Base-by-base conservation (phyloP, 2,329 filamentous ascomycete species). In the Fusarium nematophilum region DNA sequence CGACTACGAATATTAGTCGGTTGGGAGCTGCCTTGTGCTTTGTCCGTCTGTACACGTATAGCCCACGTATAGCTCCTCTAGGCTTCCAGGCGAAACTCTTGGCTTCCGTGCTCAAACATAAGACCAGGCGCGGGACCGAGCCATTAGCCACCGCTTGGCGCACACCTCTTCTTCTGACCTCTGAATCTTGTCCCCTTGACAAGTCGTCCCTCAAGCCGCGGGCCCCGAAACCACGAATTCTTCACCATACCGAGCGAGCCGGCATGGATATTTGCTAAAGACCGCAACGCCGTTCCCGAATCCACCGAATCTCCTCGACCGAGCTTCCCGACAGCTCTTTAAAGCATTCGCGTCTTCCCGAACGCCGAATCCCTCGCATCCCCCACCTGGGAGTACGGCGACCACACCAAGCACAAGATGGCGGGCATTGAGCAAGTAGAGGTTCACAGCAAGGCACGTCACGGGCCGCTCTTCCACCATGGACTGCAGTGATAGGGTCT, bases 391-490 rank as follows among this genome's bases (percentile, higher is more conserved):
- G 45, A 40, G n/a, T 42, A 47, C 49, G 18, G 37, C 44, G 14
- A 39, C 14, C 31, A 17, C 43, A 36, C 33, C 63, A 33, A 66
- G 33, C 49, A 47, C 51, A 77, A 65, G 57, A 97, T 97, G 93
- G 93, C 92, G 57, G 92, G 91, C 73, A 96, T 98, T 82, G 95
- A 99, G 81, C 92, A 96, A 80, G 84, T 99, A 67, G 92, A 98
- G 77, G 92, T 99, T 67, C 94, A 97, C 78, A 97, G 93, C 87
- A 97, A 96, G 88, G 94, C 95, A 84, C 46, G 69, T 57, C 29
- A 45, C 43, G 15, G 10, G 21, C 30, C n/a, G 36, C 33, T 31
- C 21, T 14, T 18, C 33, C 26, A 44, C 40, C 14, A 36, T 36
- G 13, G 31, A 47, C n/a, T 18, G 34, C 37, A 17, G 31, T 14